These are phyloP conservation scores for Castanopsis chinensis DNA, from an alignment of 306 rosid species.

Conservation along the genomic window DNA sequence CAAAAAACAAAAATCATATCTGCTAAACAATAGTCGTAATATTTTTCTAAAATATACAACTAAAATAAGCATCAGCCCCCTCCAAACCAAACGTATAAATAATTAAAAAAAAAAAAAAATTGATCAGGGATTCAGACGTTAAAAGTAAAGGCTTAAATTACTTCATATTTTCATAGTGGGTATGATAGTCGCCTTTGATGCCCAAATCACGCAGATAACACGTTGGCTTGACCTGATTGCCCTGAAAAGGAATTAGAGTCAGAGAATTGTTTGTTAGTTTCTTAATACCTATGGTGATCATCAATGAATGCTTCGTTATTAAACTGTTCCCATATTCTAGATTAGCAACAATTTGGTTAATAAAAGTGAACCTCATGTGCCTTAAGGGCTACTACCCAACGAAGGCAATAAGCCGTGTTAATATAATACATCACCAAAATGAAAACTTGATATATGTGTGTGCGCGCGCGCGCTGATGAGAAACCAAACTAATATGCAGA, in stretches of 20 bases:
- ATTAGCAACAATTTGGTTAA: too few relatives aligned
- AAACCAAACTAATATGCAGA: too few relatives aligned
- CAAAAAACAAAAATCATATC: too few relatives aligned
- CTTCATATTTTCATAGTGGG: neutral
- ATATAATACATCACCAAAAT: too few relatives aligned
- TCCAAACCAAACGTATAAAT: neutral
- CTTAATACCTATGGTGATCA: neutral
- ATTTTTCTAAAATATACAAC: neutral
- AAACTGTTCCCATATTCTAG: neutral
- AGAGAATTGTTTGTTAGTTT: neutral
- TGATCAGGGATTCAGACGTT: neutral
- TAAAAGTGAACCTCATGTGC: too few relatives aligned
- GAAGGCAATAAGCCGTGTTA: too few relatives aligned
- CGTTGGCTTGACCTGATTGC: neutral
- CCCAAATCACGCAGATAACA: neutral
- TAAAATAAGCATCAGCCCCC: neutral
- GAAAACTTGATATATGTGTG: too few relatives aligned
- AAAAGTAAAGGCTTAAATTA: neutral
- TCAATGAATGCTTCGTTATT: neutral
- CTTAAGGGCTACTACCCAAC: too few relatives aligned
- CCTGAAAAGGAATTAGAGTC: neutral
- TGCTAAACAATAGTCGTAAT: too few relatives aligned
- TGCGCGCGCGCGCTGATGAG: too few relatives aligned
- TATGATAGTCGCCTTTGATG: neutral
- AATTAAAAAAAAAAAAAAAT: neutral